A percentile compares a stretch with the other conserved stretches of the same genome.
Conservation (phyloP, 331 rosid species). For the Acacia pycnantha region DNA sequence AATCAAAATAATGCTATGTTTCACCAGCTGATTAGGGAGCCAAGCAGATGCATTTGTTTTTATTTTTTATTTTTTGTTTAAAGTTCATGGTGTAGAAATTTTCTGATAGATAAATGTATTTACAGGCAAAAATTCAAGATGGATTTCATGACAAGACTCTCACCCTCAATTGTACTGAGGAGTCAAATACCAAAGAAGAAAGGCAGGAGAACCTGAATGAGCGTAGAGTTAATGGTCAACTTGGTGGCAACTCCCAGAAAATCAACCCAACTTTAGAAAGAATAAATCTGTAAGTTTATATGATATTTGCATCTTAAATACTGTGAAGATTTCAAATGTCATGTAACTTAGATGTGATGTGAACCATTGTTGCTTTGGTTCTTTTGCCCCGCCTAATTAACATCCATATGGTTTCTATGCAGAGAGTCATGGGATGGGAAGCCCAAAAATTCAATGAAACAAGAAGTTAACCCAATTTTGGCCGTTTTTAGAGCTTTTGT, state of each 20-base stretch:
- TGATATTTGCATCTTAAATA: slow-evolving; percentile 9
- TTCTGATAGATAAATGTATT: too few relatives aligned
- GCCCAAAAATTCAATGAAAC: too few relatives aligned
- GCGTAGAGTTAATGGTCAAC: slow-evolving; percentile 39
- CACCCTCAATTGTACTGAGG: slow-evolving; percentile 6
- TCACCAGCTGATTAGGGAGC: too few relatives aligned
- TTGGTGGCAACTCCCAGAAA: slow-evolving; percentile 39
- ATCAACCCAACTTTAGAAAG: slow-evolving; percentile 71
- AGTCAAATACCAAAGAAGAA: slow-evolving; percentile 29
- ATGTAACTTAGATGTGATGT: slow-evolving; percentile 1
- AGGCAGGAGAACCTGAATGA: slow-evolving; percentile 26
- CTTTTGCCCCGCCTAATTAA: slow-evolving; percentile 22
- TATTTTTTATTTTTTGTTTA: not conserved
- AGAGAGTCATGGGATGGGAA: too few relatives aligned
- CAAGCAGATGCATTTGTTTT: too few relatives aligned
- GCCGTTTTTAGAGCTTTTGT: slow-evolving; percentile 31
- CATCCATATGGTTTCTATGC: slow-evolving; percentile 5
- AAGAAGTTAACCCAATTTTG: too few relatives aligned
- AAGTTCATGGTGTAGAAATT: too few relatives aligned
- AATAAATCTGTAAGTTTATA: slow-evolving; percentile 75
- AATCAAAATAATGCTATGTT: too few relatives aligned
- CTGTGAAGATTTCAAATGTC: not conserved
- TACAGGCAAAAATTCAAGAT: not conserved
- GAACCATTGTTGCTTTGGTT: slow-evolving; percentile 1
- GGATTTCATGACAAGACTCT: slow-evolving; percentile 30